A percentile compares a stretch with the other conserved stretches of the same genome.
Conservation (phyloP, 768 basidiomycete species). For the Suillus variegatus region DNA sequence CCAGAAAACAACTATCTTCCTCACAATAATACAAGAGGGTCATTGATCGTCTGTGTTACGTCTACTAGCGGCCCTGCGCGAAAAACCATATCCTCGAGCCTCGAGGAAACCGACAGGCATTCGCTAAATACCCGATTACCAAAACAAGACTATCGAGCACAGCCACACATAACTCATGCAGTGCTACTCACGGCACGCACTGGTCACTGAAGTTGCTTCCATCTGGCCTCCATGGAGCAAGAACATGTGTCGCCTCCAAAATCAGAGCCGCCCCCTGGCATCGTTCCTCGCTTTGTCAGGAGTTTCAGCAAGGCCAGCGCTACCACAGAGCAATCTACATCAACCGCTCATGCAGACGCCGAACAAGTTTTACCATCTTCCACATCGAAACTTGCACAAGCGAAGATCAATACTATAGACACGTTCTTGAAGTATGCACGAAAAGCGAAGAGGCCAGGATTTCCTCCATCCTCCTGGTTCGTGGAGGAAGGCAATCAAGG, state of each 20-base stretch:
- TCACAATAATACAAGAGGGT: not conserved
- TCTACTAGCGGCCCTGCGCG: not conserved
- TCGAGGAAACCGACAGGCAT: not conserved
- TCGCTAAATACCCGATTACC: not conserved
- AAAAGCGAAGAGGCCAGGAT: constrained; percentile 11
- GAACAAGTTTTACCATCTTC: constrained; percentile 1
- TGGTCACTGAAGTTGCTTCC: not conserved
- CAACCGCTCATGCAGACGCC: constrained; percentile 9
- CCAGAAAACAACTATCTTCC: not conserved
- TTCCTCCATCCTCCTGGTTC: constrained; percentile 22
- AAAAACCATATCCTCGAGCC: not conserved
- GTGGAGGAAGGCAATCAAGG: constrained; percentile 8
- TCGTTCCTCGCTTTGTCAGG: constrained; percentile 19
- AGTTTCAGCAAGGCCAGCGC: constrained; percentile 22
- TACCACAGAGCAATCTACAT: constrained; percentile 16
- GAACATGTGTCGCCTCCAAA: constrained; percentile 1
- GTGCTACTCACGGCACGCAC: not conserved
- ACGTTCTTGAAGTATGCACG: constrained; percentile 20
- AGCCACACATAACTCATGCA: constrained; percentile 1
- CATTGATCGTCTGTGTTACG: not conserved
- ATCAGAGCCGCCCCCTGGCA: not conserved
- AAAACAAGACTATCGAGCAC: not conserved
- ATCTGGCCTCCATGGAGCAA: constrained; percentile 13
- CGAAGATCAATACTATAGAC: constrained; percentile 17
- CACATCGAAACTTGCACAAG: constrained; percentile 16